Evolutionary conservation across 352 stramenopile species (phyloP).

Genomic region (Pythium sp.): DNA sequence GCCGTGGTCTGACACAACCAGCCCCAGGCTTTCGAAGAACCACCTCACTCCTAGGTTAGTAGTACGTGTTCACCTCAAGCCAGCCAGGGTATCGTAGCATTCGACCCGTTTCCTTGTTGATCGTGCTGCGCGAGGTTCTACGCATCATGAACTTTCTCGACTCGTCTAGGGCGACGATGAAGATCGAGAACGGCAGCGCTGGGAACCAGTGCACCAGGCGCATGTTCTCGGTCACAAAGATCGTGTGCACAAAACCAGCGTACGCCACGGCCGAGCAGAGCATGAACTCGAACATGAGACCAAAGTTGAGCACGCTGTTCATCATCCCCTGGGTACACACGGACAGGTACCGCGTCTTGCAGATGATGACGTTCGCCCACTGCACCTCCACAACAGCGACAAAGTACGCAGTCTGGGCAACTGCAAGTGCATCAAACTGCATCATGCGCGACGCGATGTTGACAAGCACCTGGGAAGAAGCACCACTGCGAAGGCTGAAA

Average conservation of each 20-base stretch:
- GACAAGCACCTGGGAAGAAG: constrained; percentile 28
- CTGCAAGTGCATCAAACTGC: constrained; percentile 76
- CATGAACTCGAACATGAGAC: constrained; percentile 92
- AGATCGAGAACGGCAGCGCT: constrained; percentile 85
- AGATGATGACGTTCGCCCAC: constrained; percentile 91
- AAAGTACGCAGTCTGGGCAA: constrained; percentile 88
- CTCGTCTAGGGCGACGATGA: constrained; percentile 90
- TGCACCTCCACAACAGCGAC: constrained; percentile 87
- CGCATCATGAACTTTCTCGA: constrained; percentile 90
- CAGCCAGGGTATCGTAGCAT: constrained; percentile 83
- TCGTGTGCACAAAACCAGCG: constrained; percentile 74
- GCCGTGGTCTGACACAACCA: too few relatives aligned
- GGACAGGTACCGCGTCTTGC: constrained; percentile 91
- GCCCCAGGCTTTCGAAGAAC: neutral
- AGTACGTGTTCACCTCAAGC: constrained; percentile 90
- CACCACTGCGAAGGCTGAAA: constrained; percentile 32
- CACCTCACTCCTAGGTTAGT: constrained; percentile 37
- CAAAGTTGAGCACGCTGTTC: constrained; percentile 92
- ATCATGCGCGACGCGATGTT: constrained; percentile 90
- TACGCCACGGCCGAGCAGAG: constrained; percentile 86
- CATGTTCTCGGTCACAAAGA: constrained; percentile 84
- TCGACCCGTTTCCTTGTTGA: constrained; percentile 77
- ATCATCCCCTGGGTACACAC: constrained; percentile 90
- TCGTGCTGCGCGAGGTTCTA: constrained; percentile 62
- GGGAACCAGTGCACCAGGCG: constrained; percentile 91